These are phyloP conservation scores for Irpex rosettiformis DNA, from an alignment of 1,284 basidiomycete species.

Conservation along the genomic window DNA sequence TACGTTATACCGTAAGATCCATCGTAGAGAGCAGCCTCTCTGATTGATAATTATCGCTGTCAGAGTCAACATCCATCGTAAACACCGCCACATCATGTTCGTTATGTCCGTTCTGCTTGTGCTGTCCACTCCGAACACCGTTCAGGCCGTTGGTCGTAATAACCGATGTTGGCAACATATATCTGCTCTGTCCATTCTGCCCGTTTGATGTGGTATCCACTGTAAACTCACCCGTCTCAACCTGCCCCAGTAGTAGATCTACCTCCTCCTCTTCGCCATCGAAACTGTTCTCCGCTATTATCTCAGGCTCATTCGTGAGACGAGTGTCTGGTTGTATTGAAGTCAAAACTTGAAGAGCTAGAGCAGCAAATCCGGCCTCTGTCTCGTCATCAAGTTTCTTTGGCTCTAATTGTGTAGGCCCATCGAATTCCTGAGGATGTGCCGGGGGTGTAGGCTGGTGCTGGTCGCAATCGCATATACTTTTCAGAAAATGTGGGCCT, in stretches of 20 bases:
- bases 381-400: conserved; percentile 34
- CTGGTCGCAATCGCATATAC: conserved; percentile 51
- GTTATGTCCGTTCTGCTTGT: too few relatives aligned
- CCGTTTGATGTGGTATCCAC: not conserved
- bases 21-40: not conserved
- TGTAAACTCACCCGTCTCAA: not conserved
- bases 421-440: conserved; percentile 16
- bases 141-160: too few relatives aligned
- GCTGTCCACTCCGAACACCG: too few relatives aligned
- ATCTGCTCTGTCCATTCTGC: too few relatives aligned
- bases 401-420: conserved; percentile 4
- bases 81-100: not conserved
- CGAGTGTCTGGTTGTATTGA: not conserved
- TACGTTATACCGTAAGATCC: not conserved
- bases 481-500: conserved; percentile 39
- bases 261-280: not conserved
- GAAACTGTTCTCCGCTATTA: not conserved
- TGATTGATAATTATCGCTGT: not conserved
- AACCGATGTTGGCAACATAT: too few relatives aligned
- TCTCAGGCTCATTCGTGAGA: not conserved
- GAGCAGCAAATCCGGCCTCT: conserved; percentile 34
- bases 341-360: conserved; percentile 23
- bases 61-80: not conserved
- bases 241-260: not conserved
- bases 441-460: not conserved